phyloP scores from a whole-genome alignment of 495 filamentous ascomycete species.

The Neurospora sp. region DNA sequence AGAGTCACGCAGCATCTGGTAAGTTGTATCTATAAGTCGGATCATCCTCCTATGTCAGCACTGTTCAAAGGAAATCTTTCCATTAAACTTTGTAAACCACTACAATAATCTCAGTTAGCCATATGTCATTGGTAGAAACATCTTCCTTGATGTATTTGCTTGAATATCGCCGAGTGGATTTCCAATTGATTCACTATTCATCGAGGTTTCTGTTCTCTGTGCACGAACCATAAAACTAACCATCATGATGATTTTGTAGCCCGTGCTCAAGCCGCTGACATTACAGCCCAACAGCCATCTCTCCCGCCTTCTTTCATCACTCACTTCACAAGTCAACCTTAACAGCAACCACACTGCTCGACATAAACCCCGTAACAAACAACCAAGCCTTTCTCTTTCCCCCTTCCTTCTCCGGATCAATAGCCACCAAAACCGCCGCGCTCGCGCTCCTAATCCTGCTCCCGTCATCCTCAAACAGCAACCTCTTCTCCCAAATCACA shows the following conservation, averaged over 20 bases:
- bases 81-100: too few species aligned
- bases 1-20: too few species aligned
- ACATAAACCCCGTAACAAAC: conserved; percentile 48
- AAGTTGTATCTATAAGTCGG: too few species aligned
- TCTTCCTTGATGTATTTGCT: not conserved
- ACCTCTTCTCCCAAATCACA: conserved; percentile 26
- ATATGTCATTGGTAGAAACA: not conserved
- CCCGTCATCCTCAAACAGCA: conserved; percentile 53
- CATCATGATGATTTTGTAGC: not conserved
- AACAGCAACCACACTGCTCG: conserved; percentile 41
- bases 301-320: not conserved
- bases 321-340: conserved; percentile 38
- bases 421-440: conserved; percentile 43
- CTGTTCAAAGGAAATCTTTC: too few species aligned
- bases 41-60: too few species aligned
- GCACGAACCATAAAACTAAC: not conserved
- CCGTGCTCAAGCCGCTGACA: not conserved
- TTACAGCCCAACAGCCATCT: not conserved
- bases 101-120: not conserved
- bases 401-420: conserved; percentile 25
- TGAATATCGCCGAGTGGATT: not conserved
- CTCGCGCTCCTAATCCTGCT: conserved; percentile 39
- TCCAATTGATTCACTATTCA: not conserved
- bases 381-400: conserved; percentile 41
- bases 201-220: not conserved